Evolutionary conservation across 305 asterid genomes (phyloP).

Genomic region (Solanum aculeatissimum): DNA sequence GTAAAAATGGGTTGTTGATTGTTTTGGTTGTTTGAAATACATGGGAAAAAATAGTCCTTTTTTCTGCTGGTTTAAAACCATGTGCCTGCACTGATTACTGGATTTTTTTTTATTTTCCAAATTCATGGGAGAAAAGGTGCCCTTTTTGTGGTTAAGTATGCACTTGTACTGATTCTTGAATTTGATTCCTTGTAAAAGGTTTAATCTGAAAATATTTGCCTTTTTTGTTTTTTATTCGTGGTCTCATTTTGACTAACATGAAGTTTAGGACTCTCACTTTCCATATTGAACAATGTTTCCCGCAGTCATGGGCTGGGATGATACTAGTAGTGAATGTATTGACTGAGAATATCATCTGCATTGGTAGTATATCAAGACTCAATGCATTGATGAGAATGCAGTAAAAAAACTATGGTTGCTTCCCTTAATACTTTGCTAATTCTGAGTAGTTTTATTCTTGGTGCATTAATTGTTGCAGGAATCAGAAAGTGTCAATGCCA

Average conservation of each 20-base stretch:
- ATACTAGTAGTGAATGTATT: background rate
- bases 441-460: background rate
- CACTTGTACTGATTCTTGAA: background rate
- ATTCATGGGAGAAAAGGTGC: background rate
- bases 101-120: background rate
- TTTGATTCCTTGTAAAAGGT: background rate
- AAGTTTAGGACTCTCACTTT: background rate
- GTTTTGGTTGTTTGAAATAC: background rate
- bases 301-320: background rate
- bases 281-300: background rate
- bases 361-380: background rate
- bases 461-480: slow-evolving; percentile 24
- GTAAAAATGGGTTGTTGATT: background rate
- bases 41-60: background rate
- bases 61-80: background rate
- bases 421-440: background rate
- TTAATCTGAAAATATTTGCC: background rate
- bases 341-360: background rate
- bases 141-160: background rate
- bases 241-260: background rate
- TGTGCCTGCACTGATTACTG: background rate
- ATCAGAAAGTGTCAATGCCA: slow-evolving; percentile 25
- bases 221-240: background rate
- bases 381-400: background rate
- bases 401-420: background rate